Evolutionary conservation across 2,329 filamentous ascomycete species (phyloP).

Genomic region (Diaporthe humulicola): DNA sequence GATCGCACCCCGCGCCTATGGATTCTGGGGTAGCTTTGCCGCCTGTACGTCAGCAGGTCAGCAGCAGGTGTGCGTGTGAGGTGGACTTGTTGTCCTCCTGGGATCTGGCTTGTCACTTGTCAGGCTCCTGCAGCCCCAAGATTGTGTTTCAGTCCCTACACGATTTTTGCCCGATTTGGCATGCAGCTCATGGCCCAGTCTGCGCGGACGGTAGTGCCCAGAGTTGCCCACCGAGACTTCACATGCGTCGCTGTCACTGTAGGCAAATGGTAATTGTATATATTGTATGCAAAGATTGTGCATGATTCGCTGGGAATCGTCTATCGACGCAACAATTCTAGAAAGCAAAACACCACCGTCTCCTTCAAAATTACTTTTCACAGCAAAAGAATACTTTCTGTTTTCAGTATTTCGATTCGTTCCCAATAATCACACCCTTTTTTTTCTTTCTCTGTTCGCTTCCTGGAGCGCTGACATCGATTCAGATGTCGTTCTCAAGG

Average conservation of each 20-base stretch:
- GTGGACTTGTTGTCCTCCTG: not conserved
- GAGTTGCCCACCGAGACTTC: not conserved
- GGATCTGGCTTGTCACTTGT: not conserved
- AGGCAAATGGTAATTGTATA: not conserved
- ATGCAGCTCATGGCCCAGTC: slow-evolving; percentile 1
- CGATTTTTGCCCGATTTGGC: slow-evolving; percentile 14
- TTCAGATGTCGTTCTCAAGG: slow-evolving; percentile 54
- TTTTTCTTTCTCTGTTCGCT: not conserved
- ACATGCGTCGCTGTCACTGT: not conserved
- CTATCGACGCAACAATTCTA: slow-evolving; percentile 23
- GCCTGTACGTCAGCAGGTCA: not conserved
- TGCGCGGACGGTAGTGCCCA: not conserved
- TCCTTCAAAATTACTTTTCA: not conserved
- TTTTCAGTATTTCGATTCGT: not conserved
- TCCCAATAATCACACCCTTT: not conserved
- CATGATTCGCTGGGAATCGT: slow-evolving; percentile 26
- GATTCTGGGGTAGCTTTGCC: not conserved
- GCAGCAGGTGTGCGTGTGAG: not conserved
- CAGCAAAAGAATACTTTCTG: not conserved
- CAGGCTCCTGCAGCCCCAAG: not conserved
- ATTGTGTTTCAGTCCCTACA: slow-evolving; percentile 19
- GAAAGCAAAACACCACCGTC: slow-evolving; percentile 22
- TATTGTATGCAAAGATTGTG: slow-evolving; percentile 25
- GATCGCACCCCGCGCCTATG: not conserved
- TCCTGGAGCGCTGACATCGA: not conserved